Conservation (phyloP, 208 protist species). For the Trypanosoma cruzi region DNA sequence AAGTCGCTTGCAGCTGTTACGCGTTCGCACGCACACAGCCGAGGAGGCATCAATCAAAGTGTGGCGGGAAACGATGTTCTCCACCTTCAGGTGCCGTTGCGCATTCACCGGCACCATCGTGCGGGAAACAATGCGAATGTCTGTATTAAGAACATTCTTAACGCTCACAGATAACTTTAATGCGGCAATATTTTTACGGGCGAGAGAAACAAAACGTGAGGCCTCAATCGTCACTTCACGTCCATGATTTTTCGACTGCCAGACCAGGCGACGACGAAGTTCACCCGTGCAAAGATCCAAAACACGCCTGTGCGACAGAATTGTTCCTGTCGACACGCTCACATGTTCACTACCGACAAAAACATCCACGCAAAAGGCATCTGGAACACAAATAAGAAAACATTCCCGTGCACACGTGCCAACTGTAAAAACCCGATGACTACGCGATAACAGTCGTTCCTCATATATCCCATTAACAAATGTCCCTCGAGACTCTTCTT, state of each 20-base stretch:
- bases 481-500: constrained; percentile 31
- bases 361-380: constrained; percentile 85
- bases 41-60: constrained; percentile 73
- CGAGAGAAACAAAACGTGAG: constrained; percentile 67
- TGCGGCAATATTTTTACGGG: constrained; percentile 66
- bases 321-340: constrained; percentile 51
- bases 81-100: constrained; percentile 47
- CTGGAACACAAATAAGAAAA: constrained; percentile 74
- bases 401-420: constrained; percentile 49
- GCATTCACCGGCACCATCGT: constrained; percentile 40
- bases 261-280: constrained; percentile 71
- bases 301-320: constrained; percentile 54
- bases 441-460: constrained; percentile 43
- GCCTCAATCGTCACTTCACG: constrained; percentile 82
- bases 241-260: constrained; percentile 65
- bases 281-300: constrained; percentile 81
- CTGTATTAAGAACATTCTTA: constrained; percentile 81
- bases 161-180: constrained; percentile 72
- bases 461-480: constrained; percentile 82
- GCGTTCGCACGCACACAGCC: constrained; percentile 74
- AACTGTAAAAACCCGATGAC: constrained; percentile 35
- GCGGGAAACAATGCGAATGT: constrained; percentile 85
- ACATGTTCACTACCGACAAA: constrained; percentile 86
- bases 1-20: constrained; percentile 84
- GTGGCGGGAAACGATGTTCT: constrained; percentile 56